Conservation (phyloP, 495 filamentous ascomycete species). For the Chaetomium fimeti region DNA sequence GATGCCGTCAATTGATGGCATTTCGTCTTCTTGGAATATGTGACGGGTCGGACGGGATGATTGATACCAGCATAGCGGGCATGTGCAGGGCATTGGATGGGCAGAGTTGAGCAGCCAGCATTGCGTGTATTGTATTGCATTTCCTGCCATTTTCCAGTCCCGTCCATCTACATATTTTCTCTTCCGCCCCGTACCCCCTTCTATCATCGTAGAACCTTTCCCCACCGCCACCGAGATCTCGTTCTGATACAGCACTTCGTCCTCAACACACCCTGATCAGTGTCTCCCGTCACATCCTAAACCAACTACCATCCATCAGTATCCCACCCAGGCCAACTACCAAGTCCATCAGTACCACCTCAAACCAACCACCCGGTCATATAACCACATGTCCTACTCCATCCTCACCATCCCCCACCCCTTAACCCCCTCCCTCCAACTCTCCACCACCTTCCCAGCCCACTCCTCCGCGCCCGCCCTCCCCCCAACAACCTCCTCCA, state of each 20-base stretch:
- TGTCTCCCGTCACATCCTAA: too few relatives aligned
- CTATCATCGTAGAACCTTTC: too few relatives aligned
- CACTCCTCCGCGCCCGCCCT: constrained; percentile 40
- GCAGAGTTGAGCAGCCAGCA: not conserved
- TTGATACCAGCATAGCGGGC: not conserved
- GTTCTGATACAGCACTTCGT: too few relatives aligned
- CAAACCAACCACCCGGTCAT: too few relatives aligned
- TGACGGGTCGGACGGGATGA: not conserved
- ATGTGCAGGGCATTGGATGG: not conserved
- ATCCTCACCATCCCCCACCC: constrained; percentile 41
- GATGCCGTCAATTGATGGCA: not conserved
- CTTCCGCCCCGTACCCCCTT: not conserved
- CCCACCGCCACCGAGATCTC: too few relatives aligned
- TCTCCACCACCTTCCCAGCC: constrained; percentile 43
- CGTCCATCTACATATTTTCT: not conserved
- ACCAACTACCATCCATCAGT: too few relatives aligned
- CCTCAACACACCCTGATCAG: too few relatives aligned
- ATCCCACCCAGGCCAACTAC: too few relatives aligned
- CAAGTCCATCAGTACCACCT: too few relatives aligned
- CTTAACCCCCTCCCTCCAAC: constrained; percentile 45
- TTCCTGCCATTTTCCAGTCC: not conserved
- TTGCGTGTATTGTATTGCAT: not conserved
- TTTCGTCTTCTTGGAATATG: not conserved
- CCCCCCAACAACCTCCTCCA: constrained; percentile 31
- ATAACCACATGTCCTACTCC: constrained; percentile 23